phyloP scores from a whole-genome alignment of 169 alveolate species.

The Cryptosporidium sp. region DNA sequence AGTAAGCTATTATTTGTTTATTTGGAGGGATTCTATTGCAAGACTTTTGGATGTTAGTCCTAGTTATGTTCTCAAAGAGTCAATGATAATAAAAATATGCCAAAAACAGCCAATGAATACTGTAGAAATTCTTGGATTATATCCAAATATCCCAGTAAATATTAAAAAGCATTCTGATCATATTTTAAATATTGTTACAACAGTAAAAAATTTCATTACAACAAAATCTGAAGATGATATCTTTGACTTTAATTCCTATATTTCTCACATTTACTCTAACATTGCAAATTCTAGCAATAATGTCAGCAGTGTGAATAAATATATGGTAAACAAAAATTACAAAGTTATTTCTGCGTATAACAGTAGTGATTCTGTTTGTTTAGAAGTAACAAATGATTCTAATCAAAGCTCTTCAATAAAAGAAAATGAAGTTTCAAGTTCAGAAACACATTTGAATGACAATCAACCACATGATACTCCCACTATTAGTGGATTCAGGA shows the following conservation, averaged over 20 bases:
- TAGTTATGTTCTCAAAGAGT: slow-evolving; percentile 56
- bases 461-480: not conserved
- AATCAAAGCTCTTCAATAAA: no score
- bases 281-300: not conserved
- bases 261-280: slow-evolving; percentile 60
- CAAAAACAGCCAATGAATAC: slow-evolving; percentile 53
- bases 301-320: not conserved
- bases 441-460: not conserved
- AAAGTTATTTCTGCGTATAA: not conserved
- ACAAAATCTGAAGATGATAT: slow-evolving; percentile 46
- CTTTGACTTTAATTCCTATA: slow-evolving; percentile 36
- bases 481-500: not conserved
- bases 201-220: slow-evolving; percentile 6
- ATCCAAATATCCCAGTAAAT: slow-evolving; percentile 25
- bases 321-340: not conserved
- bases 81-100: slow-evolving; percentile 1
- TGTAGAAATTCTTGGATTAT: slow-evolving; percentile 6
- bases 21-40: slow-evolving; percentile 62
- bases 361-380: not conserved
- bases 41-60: slow-evolving; percentile 40
- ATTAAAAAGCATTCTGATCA: slow-evolving; percentile 41
- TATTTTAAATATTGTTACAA: slow-evolving; percentile 11
- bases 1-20: slow-evolving; percentile 4
- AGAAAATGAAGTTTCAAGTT: not conserved
- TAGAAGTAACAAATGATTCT: not conserved